Percentiles rank a stretch among this genome's conserved stretches.
These are phyloP conservation scores for Aspergillus transmontanensis DNA, from an alignment of 2,329 filamentous ascomycete species.

Conservation along the genomic window DNA sequence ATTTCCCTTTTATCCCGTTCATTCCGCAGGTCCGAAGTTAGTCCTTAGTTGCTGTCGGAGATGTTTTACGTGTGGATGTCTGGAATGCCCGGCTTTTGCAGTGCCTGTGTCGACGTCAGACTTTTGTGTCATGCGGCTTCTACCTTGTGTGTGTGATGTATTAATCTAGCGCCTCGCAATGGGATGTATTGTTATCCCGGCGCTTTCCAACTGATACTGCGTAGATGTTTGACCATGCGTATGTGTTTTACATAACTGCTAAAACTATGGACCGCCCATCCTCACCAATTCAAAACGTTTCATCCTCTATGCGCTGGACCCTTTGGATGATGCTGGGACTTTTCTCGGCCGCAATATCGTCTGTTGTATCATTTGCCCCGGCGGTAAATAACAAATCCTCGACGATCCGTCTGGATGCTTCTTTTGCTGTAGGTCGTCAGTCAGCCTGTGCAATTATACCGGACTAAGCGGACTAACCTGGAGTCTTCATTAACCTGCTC, in stretches of 20 bases:
- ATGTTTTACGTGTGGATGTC: conserved; percentile 11
- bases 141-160: background rate
- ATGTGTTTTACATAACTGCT: background rate
- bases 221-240: background rate
- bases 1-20: conserved; percentile 5
- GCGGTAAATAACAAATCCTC: conserved; percentile 51
- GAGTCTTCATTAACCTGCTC: conserved; percentile 51
- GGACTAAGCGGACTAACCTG: conserved; percentile 37
- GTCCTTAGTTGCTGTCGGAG: conserved; percentile 16
- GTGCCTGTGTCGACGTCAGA: background rate
- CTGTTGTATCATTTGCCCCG: conserved; percentile 43
- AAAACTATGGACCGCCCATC: background rate
- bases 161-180: background rate
- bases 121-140: background rate
- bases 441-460: background rate
- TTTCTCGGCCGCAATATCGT: conserved; percentile 41
- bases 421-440: conserved; percentile 41
- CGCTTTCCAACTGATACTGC: background rate
- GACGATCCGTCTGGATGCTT: conserved; percentile 53
- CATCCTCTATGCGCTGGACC: conserved; percentile 46
- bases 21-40: conserved; percentile 41
- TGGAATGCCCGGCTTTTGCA: conserved; percentile 2
- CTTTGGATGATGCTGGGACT: conserved; percentile 51
- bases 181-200: background rate
- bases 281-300: conserved; percentile 43